Evolutionary conservation across 116 monocot species (phyloP).

Genomic region (Dioscorea cayenensis): DNA sequence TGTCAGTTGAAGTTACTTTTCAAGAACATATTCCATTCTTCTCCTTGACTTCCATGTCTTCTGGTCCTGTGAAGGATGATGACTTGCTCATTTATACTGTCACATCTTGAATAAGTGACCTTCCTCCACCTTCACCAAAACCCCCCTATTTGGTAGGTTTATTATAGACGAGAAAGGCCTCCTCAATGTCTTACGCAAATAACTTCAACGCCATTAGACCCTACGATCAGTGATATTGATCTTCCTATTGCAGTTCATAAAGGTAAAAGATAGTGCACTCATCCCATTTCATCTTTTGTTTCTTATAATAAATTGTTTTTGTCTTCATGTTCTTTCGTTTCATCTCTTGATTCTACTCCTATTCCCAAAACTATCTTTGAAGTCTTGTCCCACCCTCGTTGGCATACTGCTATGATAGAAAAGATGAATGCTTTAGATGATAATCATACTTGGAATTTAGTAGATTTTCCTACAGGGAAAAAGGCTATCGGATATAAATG

Average conservation of each 20-base stretch:
- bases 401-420: not conserved
- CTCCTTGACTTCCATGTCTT: too few species aligned
- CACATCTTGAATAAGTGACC: too few species aligned
- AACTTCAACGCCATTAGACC: not conserved
- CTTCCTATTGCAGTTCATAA: not conserved
- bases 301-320: too few species aligned
- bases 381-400: not conserved
- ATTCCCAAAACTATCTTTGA: not conserved
- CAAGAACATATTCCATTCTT: not conserved
- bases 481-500: conserved; percentile 1
- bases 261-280: too few species aligned
- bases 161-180: not conserved
- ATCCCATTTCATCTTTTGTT: too few species aligned
- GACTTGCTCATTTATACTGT: not conserved
- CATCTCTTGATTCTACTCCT: not conserved
- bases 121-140: too few species aligned
- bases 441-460: conserved; percentile 2
- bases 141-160: not conserved
- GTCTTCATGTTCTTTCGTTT: not conserved
- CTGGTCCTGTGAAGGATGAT: too few species aligned
- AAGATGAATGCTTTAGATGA: not conserved
- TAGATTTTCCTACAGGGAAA: not conserved
- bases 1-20: not conserved
- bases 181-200: not conserved
- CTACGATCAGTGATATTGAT: not conserved